Base-by-base conservation (phyloP, 257 asterid species). In the Thymus quinquecostatus region DNA sequence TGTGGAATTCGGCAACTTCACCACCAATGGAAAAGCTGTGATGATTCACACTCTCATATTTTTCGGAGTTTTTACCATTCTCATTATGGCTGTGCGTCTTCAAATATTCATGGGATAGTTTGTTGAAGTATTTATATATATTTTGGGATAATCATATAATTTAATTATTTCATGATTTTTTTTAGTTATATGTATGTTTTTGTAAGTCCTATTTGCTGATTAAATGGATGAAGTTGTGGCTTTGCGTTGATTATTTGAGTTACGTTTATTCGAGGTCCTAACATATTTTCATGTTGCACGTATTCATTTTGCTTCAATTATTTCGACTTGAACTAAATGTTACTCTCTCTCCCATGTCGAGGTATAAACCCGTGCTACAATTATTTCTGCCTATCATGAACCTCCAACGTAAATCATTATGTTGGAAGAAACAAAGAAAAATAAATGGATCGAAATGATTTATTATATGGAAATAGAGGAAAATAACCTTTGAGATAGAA, bases 21-120 rank as follows among this genome's bases (percentile, higher is more conserved):
- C 79, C 66, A 85, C 90, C 70, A 87, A 81, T 33, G 88, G 87
- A 34, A 79, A 79, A 70, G 83, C 90, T 2, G 71, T 87, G 12
- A 63, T 87, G 45, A 14, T 87, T 51, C 92, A 87, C 78, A 85
- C 92, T 5, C 1, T 85, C 4, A 76, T 85, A 14, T 85, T 79
- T 54, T 87, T 87, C 21, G 84, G 53, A 1, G 38, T 74, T 55
- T 86, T 78, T 50, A 82, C 92, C 55, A 82, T 86, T 61, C 85
- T 86, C 10, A 72, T 82, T 58, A 78, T 84, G 87, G 89, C 88
- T 10, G 28, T 86, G 4, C 86, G 64, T 5, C 10, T 82, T 72
- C 86, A 74, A 4, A 81, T 86, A 43, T 81, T 41, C 74, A 55
- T 72, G 36, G 85, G 81, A 30, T 80, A 75, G 56, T 49, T 33